A percentile compares a stretch with the other conserved stretches of the same genome.
Conservation (phyloP, 352 stramenopile genomes). For the Phytophthora meadii region DNA sequence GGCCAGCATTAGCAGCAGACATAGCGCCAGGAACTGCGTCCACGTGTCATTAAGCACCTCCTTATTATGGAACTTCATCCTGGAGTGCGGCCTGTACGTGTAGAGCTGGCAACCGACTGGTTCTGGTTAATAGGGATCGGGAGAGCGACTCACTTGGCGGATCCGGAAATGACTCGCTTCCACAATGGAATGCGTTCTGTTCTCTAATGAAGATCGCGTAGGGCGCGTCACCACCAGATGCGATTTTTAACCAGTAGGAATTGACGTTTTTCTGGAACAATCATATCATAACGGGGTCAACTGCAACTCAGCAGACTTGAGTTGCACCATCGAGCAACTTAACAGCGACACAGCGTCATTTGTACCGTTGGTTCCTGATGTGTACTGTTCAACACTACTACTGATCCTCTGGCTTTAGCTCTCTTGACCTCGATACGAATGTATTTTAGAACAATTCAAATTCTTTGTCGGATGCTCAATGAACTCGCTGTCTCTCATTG, state of each 20-base stretch:
- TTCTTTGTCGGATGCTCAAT: background rate
- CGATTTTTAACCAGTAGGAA: background rate
- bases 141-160: background rate
- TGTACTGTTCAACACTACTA: background rate
- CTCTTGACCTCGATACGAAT: too few species aligned
- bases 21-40: slow-evolving; percentile 83
- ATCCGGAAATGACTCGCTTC: slow-evolving; percentile 35
- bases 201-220: slow-evolving; percentile 8
- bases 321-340: background rate
- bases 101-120: background rate
- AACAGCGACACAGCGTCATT: too few species aligned
- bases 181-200: slow-evolving; percentile 8
- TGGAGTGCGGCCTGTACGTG: background rate
- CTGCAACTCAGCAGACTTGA: too few species aligned
- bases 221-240: slow-evolving; percentile 13
- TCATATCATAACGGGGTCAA: background rate
- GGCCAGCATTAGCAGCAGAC: slow-evolving; percentile 78
- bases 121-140: background rate
- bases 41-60: slow-evolving; percentile 86
- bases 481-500: slow-evolving; percentile 6
- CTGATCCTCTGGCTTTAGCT: background rate
- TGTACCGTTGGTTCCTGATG: background rate
- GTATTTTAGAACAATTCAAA: too few species aligned
- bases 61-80: slow-evolving; percentile 77
- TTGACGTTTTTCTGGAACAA: slow-evolving; percentile 1